Evolutionary conservation across 2,329 filamentous ascomycete genomes (phyloP), one percentile per base, ranked within the genome.

Genomic region (Apiospora sp.): DNA sequence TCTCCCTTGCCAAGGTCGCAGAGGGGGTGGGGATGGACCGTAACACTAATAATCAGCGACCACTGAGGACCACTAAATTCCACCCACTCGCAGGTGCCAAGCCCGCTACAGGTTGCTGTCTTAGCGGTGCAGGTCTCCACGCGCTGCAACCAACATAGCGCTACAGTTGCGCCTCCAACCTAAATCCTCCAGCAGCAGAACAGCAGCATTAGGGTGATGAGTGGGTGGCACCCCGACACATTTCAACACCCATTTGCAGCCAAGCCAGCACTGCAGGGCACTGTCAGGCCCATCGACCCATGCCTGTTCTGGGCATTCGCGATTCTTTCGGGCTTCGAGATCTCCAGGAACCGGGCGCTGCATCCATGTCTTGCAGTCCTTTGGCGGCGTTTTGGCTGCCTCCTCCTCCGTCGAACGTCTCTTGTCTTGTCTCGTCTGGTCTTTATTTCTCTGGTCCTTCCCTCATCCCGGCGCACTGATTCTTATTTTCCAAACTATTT

Each of bases 281-380:
- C 49, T 24, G 13, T 24, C 49, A 16, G 12, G 43, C 46, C 49
- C 49, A 30, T 58, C 27, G 7, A 14, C 10, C 54, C 54, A 41
- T 14, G 19, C 58, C 12, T 12, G 34, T 48, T 27, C 44, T 70
- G 68, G 68, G 43, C 34, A 54, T 30, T 70, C 7, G 46, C 44
- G 46, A 70, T 48, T 68, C 41, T 68, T 46, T 27, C 44, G 12
- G 41, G 13, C 41, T 30, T 68, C n/a, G 44, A 68, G 67, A 68
- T 68, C 67, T 68, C 67, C 67, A 68, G 67, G 67, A 19, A 68
- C 67, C 54, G 19, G 58, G 34, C 34, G 58, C 34, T 64, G 34
- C 58, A 64, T 12, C 27, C 27, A 64, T 64, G 58, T 64, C 34
- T 41, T 64, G 58, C 22, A 61, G 54, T 30, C 54, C 4, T 61